Conservation (phyloP, 192 early-diverging fungal species). For the Backusella mclennaniae region DNA sequence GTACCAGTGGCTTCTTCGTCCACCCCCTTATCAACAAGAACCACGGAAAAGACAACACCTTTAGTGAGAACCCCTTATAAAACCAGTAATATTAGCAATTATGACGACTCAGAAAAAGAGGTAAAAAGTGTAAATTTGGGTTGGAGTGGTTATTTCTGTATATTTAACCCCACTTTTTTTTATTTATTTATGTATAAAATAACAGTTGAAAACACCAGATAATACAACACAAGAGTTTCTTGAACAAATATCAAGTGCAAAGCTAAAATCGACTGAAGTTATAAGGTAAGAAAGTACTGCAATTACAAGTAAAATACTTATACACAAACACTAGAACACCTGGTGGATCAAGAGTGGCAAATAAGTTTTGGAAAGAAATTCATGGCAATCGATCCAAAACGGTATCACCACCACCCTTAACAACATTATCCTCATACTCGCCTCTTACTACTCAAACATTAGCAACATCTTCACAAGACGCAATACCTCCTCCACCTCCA, state of each 20-base stretch:
- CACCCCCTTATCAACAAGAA: not conserved
- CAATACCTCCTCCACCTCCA: not conserved
- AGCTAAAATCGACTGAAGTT: slow-evolving; percentile 9
- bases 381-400: not conserved
- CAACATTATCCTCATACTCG: not conserved
- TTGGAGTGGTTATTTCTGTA: too few species aligned
- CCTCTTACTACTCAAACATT: too few species aligned
- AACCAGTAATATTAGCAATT: not conserved
- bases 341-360: not conserved
- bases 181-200: not conserved
- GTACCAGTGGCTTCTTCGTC: not conserved
- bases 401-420: not conserved
- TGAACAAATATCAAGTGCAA: slow-evolving; percentile 12
- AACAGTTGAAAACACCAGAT: not conserved
- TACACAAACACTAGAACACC: not conserved
- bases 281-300: not conserved
- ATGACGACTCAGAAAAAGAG: not conserved
- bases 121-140: not conserved
- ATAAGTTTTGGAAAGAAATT: slow-evolving; percentile 18
- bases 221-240: not conserved
- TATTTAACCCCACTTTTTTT: too few species aligned
- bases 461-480: not conserved
- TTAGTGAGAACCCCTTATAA: not conserved
- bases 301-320: not conserved
- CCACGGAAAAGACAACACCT: not conserved